Conservation (phyloP, 371 early-diverging fungal genomes). For the Smittium mucronatum region DNA sequence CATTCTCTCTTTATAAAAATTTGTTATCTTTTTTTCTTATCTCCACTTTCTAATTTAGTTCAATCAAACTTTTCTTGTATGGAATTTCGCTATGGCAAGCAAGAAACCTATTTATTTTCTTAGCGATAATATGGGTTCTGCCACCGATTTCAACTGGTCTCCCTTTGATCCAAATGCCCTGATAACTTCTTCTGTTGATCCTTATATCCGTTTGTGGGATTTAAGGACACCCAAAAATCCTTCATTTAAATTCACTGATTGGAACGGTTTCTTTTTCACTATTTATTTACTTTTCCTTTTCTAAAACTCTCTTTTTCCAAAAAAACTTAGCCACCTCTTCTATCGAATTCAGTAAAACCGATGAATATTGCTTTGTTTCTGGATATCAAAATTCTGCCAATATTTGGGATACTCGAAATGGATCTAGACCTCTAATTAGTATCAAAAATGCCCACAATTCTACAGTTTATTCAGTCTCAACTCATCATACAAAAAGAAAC, state of each 20-base stretch:
- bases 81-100: conserved; percentile 10
- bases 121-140: conserved; percentile 8
- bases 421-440: background rate
- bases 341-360: conserved; percentile 7
- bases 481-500: background rate
- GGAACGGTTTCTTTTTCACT: background rate
- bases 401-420: conserved; percentile 9
- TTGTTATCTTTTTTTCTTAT: too few species aligned
- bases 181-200: conserved; percentile 9
- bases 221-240: conserved; percentile 5
- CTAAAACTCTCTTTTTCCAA: too few species aligned
- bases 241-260: conserved; percentile 3
- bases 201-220: conserved; percentile 10
- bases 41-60: background rate
- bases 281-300: background rate
- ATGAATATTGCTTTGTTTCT: conserved; percentile 11
- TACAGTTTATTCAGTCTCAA: conserved; percentile 9
- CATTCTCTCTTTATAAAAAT: too few species aligned
- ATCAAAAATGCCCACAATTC: conserved; percentile 10
- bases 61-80: conserved; percentile 8
- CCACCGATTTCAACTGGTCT: conserved; percentile 10
- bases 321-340: conserved; percentile 10
- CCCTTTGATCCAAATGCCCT: conserved; percentile 7
- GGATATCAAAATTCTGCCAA: conserved; percentile 7
- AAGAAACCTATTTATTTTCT: conserved; percentile 6